phyloP scores from a whole-genome alignment of 306 rosid species.

The Coriaria nepalensis region DNA sequence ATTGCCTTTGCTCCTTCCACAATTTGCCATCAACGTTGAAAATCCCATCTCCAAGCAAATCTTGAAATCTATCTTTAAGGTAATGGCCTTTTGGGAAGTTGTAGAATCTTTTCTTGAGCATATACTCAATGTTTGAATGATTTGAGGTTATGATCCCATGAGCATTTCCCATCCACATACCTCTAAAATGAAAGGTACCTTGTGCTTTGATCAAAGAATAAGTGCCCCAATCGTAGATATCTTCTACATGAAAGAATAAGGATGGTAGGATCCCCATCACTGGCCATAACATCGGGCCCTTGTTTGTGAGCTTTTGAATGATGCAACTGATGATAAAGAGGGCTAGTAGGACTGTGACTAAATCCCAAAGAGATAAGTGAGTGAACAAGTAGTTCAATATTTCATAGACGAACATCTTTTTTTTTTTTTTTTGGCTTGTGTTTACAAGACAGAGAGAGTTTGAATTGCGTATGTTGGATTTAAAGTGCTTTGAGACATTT shows the following conservation, averaged over 20 bases:
- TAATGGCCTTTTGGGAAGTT: slow-evolving; percentile 37
- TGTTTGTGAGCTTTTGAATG: slow-evolving; percentile 22
- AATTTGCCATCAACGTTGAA: slow-evolving; percentile 27
- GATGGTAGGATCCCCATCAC: slow-evolving; percentile 26
- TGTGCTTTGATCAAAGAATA: slow-evolving; percentile 22
- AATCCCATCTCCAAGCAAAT: slow-evolving; percentile 34
- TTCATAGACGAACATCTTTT: slow-evolving; percentile 4
- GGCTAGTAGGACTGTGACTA: slow-evolving; percentile 13
- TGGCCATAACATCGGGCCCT: slow-evolving; percentile 36
- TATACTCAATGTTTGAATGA: slow-evolving; percentile 29
- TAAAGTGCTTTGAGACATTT: no score
- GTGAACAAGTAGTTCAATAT: slow-evolving; percentile 1
- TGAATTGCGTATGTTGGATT: no score
- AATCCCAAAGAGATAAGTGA: slow-evolving; percentile 13
- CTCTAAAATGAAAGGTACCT: slow-evolving; percentile 32
- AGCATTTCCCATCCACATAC: slow-evolving; percentile 20
- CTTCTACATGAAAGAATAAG: slow-evolving; percentile 8
- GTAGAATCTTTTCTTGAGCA: slow-evolving; percentile 27
- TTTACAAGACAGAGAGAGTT: no score
- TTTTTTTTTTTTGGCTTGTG: background rate
- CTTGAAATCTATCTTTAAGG: slow-evolving; percentile 23
- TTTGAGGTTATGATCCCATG: slow-evolving; percentile 24
- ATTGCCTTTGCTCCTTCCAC: slow-evolving; percentile 29
- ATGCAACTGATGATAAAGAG: slow-evolving; percentile 17
- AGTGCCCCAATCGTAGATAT: slow-evolving; percentile 26